Conservation (phyloP, 306 rosid genomes). For the Luffa aegyptiaca region DNA sequence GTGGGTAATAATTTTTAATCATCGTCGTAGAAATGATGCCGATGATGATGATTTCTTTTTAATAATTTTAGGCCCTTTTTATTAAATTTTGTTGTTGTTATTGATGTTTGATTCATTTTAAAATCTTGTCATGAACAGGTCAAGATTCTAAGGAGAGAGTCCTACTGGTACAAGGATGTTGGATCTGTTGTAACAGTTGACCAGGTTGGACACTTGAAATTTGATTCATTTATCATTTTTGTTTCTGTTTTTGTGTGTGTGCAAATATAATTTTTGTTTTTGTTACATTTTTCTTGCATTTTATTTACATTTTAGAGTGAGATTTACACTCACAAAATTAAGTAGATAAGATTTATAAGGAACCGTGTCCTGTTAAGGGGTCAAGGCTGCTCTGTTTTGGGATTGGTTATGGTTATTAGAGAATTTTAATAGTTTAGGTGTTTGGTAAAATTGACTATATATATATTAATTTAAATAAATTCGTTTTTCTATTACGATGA, state of each 20-base stretch:
- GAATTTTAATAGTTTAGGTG: no score
- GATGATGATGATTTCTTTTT: no score
- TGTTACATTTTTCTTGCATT: no score
- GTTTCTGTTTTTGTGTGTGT: background rate
- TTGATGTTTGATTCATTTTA: background rate
- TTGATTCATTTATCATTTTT: background rate
- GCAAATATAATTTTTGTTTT: background rate
- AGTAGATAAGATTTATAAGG: background rate
- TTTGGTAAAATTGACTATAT: no score
- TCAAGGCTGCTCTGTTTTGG: background rate
- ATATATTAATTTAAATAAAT: no score
- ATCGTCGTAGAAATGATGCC: no score
- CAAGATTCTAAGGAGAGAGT: conserved; percentile 17
- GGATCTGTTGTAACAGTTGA: conserved; percentile 20
- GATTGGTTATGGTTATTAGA: background rate
- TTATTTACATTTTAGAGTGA: background rate
- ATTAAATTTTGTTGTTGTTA: background rate
- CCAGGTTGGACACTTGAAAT: background rate
- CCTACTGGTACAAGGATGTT: conserved; percentile 19
- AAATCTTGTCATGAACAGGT: conserved; percentile 8
- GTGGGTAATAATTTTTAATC: no score
- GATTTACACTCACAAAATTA: background rate
- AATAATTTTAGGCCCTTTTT: background rate
- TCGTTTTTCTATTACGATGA: no score
- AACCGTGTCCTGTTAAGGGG: background rate